A percentile compares a stretch with the other conserved stretches of the same genome.
Evolutionary conservation across 768 basidiomycete species (phyloP).

Genomic region (Auriculariales sp.): DNA sequence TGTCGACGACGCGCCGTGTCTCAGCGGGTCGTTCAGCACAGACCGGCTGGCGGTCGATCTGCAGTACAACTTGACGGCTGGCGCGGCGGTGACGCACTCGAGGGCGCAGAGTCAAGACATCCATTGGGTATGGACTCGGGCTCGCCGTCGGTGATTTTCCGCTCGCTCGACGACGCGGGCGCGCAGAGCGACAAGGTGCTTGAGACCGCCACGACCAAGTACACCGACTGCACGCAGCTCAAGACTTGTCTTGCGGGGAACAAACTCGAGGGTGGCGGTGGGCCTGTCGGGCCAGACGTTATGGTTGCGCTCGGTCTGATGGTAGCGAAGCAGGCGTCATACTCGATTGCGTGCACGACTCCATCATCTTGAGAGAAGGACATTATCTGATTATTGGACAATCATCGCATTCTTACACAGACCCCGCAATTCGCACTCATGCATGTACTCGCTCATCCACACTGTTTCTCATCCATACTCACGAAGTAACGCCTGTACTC

Average conservation of each 20-base stretch:
- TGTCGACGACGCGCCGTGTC: background rate
- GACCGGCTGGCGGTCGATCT: too few species aligned
- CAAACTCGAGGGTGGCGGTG: background rate
- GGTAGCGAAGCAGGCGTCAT: background rate
- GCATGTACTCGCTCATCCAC: too few species aligned
- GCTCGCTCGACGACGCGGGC: background rate
- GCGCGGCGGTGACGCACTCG: too few species aligned
- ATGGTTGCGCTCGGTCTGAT: background rate
- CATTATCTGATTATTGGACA: too few species aligned
- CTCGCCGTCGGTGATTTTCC: background rate
- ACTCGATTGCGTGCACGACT: background rate
- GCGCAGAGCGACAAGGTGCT: background rate
- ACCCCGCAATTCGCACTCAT: too few species aligned
- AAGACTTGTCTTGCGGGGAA: background rate
- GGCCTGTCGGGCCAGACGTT: background rate
- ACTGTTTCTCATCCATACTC: too few species aligned
- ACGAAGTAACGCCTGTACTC: too few species aligned
- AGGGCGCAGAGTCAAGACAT: too few species aligned
- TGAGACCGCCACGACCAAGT: background rate
- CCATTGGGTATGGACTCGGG: too few species aligned
- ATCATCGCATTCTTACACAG: too few species aligned
- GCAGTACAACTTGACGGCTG: too few species aligned
- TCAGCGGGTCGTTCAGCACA: background rate
- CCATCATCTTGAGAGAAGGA: too few species aligned
- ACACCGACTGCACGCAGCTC: background rate